Base-by-base conservation (phyloP, 1,139 yeast species). In the Sugiyamaella xylanicola region DNA sequence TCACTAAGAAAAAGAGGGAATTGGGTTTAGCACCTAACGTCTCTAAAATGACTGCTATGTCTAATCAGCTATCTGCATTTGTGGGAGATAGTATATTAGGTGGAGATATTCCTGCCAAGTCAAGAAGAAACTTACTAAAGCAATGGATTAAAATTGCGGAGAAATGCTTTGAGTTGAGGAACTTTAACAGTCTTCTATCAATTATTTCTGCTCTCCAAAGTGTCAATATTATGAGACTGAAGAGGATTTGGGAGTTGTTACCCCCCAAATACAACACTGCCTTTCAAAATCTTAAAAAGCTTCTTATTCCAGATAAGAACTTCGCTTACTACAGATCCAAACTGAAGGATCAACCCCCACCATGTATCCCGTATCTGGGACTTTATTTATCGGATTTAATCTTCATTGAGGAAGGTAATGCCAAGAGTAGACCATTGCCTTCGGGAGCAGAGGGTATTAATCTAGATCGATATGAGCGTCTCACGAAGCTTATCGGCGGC, bases 181-280 rank as follows among this genome's bases (percentile, higher is more conserved):
- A 91, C 68, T 89, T 86, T 74, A 92, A 92, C 70, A 85, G 96
- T 0, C 75, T 90, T 56, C 93, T 96, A n/a, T 88, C 96, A 0
- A 87, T 92, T 53, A 82, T 91, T 69, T 86, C 95, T 0, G 82
- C 96, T 0, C 77, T 92, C 61, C 97, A 91, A 71, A 85, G 90
- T 45, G 93, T 89, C 65, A 79, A 88, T 49, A 78, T 92, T 52
- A 82, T 91, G 2, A 78, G 97, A 65, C 74, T 92, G 56, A 72
- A 78, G 32, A 76, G 73, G 54, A 72, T 89, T 1, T 90, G 97
- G 97, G 83, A 81, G 2, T 59, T 64, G 2, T 70, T 92, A 51
- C 78, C 87, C 0, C 82, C 79, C 2, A 87, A 88, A 65, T 87
- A 88, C 65, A 75, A 74, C 37, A 86, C 82, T 21, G 72, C 87